A percentile compares a stretch with the other conserved stretches of the same genome.
These are phyloP conservation scores for Lactarius deliciosus DNA, from an alignment of 768 basidiomycete genomes.

Conservation along the genomic window DNA sequence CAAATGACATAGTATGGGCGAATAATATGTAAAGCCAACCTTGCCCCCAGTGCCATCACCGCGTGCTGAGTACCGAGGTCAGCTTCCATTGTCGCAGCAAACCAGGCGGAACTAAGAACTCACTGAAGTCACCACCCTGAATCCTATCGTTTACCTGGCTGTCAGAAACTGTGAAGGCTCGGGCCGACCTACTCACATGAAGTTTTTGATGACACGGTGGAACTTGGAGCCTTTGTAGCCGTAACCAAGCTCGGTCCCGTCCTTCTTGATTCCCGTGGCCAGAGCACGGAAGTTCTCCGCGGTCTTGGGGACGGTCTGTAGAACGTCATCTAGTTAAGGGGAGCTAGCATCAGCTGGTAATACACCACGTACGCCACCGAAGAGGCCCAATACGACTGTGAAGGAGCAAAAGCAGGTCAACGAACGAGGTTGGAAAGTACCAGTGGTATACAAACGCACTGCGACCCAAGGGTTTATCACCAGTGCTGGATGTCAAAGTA, in stretches of 20 bases:
- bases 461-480: conserved; percentile 81
- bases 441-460: conserved; percentile 44
- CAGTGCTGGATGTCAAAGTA: conserved; percentile 96
- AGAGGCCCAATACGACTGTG: conserved; percentile 83
- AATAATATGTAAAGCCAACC: conserved; percentile 42
- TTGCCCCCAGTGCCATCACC: conserved; percentile 93
- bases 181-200: conserved; percentile 56
- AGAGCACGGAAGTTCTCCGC: conserved; percentile 97
- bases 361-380: conserved; percentile 63
- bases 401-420: conserved; percentile 25
- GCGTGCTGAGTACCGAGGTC: conserved; percentile 47
- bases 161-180: conserved; percentile 29
- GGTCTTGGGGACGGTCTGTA: conserved; percentile 90
- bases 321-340: neutral
- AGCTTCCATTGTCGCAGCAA: conserved; percentile 20
- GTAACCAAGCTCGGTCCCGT: conserved; percentile 66
- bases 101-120: conserved; percentile 37
- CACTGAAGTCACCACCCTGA: conserved; percentile 98
- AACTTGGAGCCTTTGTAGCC: conserved; percentile 96
- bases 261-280: conserved; percentile 77
- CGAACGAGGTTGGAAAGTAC: neutral
- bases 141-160: conserved; percentile 53
- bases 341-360: neutral
- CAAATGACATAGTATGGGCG: neutral
- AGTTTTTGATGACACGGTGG: conserved; percentile 93